Conservation (phyloP, 2,329 filamentous ascomycete species). For the Stagonosporopsis rhizophila region DNA sequence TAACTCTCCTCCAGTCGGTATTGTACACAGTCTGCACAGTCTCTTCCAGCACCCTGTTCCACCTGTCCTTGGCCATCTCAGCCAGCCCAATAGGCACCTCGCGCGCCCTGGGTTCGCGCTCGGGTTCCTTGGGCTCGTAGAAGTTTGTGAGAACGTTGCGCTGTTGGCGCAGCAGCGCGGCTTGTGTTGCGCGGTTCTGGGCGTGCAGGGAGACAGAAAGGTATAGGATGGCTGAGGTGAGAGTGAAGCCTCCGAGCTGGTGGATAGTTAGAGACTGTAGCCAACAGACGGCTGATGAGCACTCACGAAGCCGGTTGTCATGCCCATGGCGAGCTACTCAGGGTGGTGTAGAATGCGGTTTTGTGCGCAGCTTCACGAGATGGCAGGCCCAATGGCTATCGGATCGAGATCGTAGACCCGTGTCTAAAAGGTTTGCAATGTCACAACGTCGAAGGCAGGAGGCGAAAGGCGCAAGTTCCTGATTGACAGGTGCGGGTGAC, state of each 20-base stretch:
- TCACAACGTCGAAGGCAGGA: too few species aligned
- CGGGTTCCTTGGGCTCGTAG: constrained; percentile 52
- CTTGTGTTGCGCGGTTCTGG: constrained; percentile 56
- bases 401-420: background rate
- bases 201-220: constrained; percentile 53
- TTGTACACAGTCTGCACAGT: constrained; percentile 52
- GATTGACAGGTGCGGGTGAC: background rate
- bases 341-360: constrained; percentile 1
- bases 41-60: constrained; percentile 57
- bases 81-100: constrained; percentile 51
- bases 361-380: background rate
- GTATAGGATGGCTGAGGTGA: constrained; percentile 55
- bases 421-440: too few species aligned
- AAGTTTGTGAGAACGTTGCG: constrained; percentile 52
- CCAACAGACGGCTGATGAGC: background rate
- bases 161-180: constrained; percentile 56
- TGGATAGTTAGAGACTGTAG: constrained; percentile 11
- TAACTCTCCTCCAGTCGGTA: constrained; percentile 54
- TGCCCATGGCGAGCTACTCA: constrained; percentile 52
- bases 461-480: constrained; percentile 1
- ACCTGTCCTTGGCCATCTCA: constrained; percentile 59
- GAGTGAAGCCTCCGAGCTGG: constrained; percentile 59
- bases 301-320: constrained; percentile 60
- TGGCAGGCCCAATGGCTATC: constrained; percentile 11
- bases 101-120: constrained; percentile 49